Evolutionary conservation across 306 rosid genomes (phyloP), one percentile per base, ranked within the genome.

Genomic region (Dryas drummondii): DNA sequence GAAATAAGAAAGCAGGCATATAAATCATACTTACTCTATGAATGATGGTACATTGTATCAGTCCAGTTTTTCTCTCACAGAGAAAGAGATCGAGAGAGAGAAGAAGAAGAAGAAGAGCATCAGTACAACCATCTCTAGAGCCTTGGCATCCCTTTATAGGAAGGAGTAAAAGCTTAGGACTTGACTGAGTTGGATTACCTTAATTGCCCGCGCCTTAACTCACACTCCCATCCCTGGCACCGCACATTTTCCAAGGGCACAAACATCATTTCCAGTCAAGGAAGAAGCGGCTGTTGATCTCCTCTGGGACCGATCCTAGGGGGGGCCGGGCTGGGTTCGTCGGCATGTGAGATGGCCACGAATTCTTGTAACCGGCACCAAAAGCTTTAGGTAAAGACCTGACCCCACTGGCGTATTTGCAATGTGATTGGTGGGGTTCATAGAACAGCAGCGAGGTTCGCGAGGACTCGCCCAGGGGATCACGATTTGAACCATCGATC

Each of bases 211-310:
- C 66, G n/a, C 26, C 32, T 11, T 63, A 55, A 32, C 37, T 32
- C 37, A 32, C 37, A 32, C 37, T 32, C 37, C 37, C 37, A 32
- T 32, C 2, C 2, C 3, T 32, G 37, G 37, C 37, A 32, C 2
- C 37, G 47, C 62, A 56, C 27, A 12, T 59, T 15, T 68, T 44
- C 50, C 7, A 46, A 68, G 73, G 86, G 66, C 69, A 62, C 5
- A 8, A 51, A 59, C 50, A 80, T 77, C 70, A 55, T 79, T 78
- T 59, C 19, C 15, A 10, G 6, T 41, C 14, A 15, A 40, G 11
- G 49, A 40, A 1, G 84, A 80, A 86, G 80, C 80, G 54, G 51
- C 65, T 32, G 37, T 32, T 32, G 37, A 32, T 32, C 37, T 1
- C 37, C 37, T 32, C 37, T 32, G 37, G 37, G 37, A 32, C 37